phyloP scores from a whole-genome alignment of 2,329 filamentous ascomycete genomes.

The Sporothrix brasiliensis region DNA sequence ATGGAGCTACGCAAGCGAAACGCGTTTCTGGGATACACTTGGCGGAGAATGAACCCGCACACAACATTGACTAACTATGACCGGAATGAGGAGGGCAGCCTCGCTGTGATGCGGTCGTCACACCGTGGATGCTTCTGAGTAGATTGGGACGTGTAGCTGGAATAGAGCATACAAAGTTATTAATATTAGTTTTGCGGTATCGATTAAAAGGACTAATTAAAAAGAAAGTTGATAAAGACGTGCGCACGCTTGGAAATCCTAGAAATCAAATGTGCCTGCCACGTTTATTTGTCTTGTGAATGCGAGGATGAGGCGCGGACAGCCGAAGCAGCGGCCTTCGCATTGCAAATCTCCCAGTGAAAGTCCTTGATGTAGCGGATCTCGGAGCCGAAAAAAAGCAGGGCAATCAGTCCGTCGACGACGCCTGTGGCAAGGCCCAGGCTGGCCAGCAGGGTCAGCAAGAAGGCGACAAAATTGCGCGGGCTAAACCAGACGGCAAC shows the following conservation, averaged over 20 bases:
- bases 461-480: slow-evolving; percentile 69
- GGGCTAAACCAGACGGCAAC: slow-evolving; percentile 86
- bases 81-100: slow-evolving; percentile 26
- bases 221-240: not conserved
- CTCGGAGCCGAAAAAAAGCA: slow-evolving; percentile 85
- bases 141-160: not conserved
- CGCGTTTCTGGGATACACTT: slow-evolving; percentile 90
- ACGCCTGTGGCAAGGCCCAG: slow-evolving; percentile 74
- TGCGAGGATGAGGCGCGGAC: not conserved
- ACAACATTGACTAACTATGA: slow-evolving; percentile 8
- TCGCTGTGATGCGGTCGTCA: slow-evolving; percentile 35
- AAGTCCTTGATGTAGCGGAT: slow-evolving; percentile 84
- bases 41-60: slow-evolving; percentile 56
- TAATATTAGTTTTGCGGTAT: slow-evolving; percentile 23
- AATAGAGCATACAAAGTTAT: slow-evolving; percentile 24
- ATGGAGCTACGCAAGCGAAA: slow-evolving; percentile 78
- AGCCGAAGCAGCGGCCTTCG: slow-evolving; percentile 51
- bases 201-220: slow-evolving; percentile 1
- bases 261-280: not conserved
- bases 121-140: slow-evolving; percentile 35
- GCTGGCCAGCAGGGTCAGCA: slow-evolving; percentile 78
- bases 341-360: slow-evolving; percentile 84
- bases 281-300: slow-evolving; percentile 4
- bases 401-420: slow-evolving; percentile 81
- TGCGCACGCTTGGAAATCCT: not conserved